Percentiles rank a stretch among this genome's conserved stretches.
These are phyloP conservation scores for Cerrena zonata DNA, from an alignment of 1,284 basidiomycete species.

Conservation along the genomic window DNA sequence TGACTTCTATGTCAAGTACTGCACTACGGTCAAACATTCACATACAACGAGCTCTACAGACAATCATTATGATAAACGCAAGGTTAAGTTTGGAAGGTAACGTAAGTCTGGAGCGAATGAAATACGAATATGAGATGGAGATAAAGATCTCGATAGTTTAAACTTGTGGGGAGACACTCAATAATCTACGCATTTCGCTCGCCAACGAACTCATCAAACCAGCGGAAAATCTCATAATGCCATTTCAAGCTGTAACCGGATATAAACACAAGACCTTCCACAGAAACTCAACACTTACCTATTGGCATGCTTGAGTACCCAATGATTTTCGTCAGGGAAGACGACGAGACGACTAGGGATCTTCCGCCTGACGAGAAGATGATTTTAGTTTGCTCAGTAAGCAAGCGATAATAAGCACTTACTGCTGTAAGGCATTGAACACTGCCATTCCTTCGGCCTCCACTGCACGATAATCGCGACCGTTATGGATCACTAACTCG, in stretches of 20 bases:
- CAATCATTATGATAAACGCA: no score
- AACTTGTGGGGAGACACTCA: no score
- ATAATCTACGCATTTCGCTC: no score
- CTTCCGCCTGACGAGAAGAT: slow-evolving; percentile 43
- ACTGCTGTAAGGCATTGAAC: slow-evolving; percentile 79
- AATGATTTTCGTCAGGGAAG: slow-evolving; percentile 93
- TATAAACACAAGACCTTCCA: not conserved
- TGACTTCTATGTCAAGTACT: no score
- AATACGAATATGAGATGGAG: no score
- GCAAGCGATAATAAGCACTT: slow-evolving; percentile 27
- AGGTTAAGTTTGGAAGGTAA: no score
- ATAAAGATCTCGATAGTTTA: no score
- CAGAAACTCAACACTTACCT: slow-evolving; percentile 35
- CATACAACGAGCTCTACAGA: no score
- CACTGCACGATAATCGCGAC: slow-evolving; percentile 79
- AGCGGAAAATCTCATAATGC: slow-evolving; percentile 84
- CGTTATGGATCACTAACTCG: slow-evolving; percentile 78
- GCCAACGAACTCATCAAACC: slow-evolving; percentile 75
- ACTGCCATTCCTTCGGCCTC: slow-evolving; percentile 79
- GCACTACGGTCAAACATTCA: no score
- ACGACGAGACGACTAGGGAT: slow-evolving; percentile 80
- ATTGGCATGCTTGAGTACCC: slow-evolving; percentile 75
- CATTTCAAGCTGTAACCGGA: slow-evolving; percentile 56
- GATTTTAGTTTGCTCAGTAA: not conserved
- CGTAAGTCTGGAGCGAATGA: no score